Base-by-base conservation (phyloP, 306 rosid species). In the Trifolium repens region DNA sequence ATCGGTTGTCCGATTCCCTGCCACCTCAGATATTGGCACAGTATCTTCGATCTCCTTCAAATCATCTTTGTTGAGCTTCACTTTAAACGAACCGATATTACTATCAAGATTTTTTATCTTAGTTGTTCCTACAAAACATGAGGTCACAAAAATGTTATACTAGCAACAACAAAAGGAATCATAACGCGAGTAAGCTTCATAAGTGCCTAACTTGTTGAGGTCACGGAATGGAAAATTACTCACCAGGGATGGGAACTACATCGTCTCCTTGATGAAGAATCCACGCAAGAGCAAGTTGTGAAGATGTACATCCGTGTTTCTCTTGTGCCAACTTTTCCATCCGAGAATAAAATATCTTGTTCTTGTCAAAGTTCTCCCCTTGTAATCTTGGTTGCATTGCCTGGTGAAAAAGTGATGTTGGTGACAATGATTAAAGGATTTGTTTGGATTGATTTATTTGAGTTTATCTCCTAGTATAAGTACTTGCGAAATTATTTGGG, bases 211-310 rank as follows among this genome's bases (percentile, higher is more conserved):
- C 39, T 35, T 53, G 40, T 27, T 13, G 32, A 55, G 35, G 12
- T 17, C 13, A 9, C 7, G 39, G 5, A 54, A 17, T 37, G 34
- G 24, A 47, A 62, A 52, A 79, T 32, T 43, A 77, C 91, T 42
- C 72, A 89, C 94, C 92, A 6, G 97, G 94, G 47, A 91, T 89
- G 39, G 92, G 92, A 19, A 84, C 94, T 58, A 89, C 89, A 24
- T 85, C 79, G 8, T 88, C 85, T 54, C 91, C 88, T 78, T 91
- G 92, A 81, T 78, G 85, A 65, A 85, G 73, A 81, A 89, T 53
- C 94, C 94, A 91, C 0, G 94, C 81, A 66, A 87, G 94, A 16
- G 97, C 91, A 14, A 91, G 80, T 52, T 91, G 92, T 54, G 91
- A 80, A 30, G 89, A 42, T 50, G 85, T 70, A 35, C 90, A 86